These are phyloP conservation scores for Leonotis leonurus DNA, from an alignment of 257 asterid species.

Conservation along the genomic window DNA sequence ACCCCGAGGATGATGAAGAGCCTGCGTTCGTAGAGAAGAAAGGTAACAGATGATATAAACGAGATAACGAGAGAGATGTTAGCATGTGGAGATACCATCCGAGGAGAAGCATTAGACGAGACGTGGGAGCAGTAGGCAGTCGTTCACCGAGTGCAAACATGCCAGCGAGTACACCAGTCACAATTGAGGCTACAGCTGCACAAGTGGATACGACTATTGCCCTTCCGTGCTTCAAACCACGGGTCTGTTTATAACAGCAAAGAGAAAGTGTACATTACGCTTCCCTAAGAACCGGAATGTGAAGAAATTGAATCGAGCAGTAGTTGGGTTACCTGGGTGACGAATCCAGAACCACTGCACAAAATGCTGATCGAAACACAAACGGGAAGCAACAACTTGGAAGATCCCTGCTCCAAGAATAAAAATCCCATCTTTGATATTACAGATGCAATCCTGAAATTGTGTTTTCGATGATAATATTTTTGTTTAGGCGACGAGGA, in stretches of 20 bases:
- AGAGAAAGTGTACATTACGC: neutral
- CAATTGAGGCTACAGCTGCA: constrained; percentile 97
- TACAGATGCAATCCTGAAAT: constrained; percentile 82
- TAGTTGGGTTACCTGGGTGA: constrained; percentile 57
- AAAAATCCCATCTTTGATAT: constrained; percentile 91
- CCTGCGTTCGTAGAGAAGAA: constrained; percentile 36
- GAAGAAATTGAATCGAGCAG: neutral
- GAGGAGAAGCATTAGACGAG: constrained; percentile 68
- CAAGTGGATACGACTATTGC: constrained; percentile 96
- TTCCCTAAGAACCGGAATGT: neutral
- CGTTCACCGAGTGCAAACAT: constrained; percentile 92
- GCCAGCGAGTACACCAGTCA: constrained; percentile 95
- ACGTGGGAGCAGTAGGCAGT: constrained; percentile 73
- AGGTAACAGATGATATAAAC: too few relatives aligned
- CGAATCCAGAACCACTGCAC: constrained; percentile 91
- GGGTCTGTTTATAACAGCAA: constrained; percentile 46
- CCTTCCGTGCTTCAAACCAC: constrained; percentile 97
- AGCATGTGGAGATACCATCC: constrained; percentile 63
- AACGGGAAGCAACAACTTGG: constrained; percentile 65
- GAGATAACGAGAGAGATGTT: neutral
- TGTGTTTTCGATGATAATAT: neutral
- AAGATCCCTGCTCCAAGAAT: constrained; percentile 87
- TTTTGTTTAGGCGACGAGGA: neutral
- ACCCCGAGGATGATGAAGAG: constrained; percentile 72
- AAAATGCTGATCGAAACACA: constrained; percentile 69